A percentile compares a stretch with the other conserved stretches of the same genome.
phyloP scores from a whole-genome alignment of 306 rosid species.

The Oemleria cerasiformis region DNA sequence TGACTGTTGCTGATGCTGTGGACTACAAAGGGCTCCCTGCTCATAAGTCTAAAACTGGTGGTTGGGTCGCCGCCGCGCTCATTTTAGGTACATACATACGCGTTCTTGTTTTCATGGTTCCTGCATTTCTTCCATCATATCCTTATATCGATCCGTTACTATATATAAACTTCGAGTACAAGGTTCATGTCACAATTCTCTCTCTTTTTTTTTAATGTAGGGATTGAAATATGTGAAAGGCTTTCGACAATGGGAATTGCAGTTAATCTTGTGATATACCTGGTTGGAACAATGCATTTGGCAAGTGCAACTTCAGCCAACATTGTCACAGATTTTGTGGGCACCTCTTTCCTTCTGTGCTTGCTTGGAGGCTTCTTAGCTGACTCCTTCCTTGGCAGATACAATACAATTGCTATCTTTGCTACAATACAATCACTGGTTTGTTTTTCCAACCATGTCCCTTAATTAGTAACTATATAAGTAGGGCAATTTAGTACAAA shows the following conservation, averaged over 20 bases:
- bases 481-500: no score
- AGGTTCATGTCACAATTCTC: neutral
- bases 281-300: constrained; percentile 74
- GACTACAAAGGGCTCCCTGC: constrained; percentile 78
- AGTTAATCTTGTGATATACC: constrained; percentile 85
- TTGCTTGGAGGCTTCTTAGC: constrained; percentile 95
- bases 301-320: constrained; percentile 94
- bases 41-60: constrained; percentile 77
- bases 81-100: constrained; percentile 46
- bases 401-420: constrained; percentile 68
- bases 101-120: neutral
- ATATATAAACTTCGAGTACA: no score
- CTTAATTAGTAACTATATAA: no score
- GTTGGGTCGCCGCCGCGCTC: constrained; percentile 81
- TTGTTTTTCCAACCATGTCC: neutral
- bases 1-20: constrained; percentile 67
- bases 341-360: constrained; percentile 76
- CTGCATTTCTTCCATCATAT: neutral
- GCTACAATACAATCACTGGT: constrained; percentile 73
- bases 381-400: constrained; percentile 91
- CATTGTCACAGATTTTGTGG: constrained; percentile 84
- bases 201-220: constrained; percentile 29
- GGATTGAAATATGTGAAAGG: constrained; percentile 81
- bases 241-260: constrained; percentile 95
- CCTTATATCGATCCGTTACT: no score